Base-by-base conservation (phyloP, 2,329 filamentous ascomycete species). In the Aspergillus amoenus region DNA sequence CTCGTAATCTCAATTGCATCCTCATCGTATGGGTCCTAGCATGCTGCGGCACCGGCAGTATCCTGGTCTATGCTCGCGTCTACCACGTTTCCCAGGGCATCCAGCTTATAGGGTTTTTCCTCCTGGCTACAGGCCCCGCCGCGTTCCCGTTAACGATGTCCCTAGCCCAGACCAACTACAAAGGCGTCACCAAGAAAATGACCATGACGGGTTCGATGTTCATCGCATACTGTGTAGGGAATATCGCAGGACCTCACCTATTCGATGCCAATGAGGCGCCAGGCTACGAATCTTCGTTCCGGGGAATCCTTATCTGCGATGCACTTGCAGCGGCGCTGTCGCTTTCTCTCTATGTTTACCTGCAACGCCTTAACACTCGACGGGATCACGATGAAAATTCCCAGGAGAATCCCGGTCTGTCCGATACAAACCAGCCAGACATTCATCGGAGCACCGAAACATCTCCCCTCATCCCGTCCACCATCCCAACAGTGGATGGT, bases 171-270 rank as follows among this genome's bases (percentile, higher is more conserved):
- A 76, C 80, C 15, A 85, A 85, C 65, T 82, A 79, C 61, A 77
- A 79, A 12, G 83, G 83, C 15, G 80, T 83, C 18, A 84, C 82
- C 32, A 85, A 85, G 74, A 85, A 84, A 69, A 82, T 83, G 77
- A 84, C 82, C 6, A 79, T 84, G 55, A 84, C 81, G 1, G 81
- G 81, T 0, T 63, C 85, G 63, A 68, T 85, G 4, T 84, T 85
- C 60, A 65, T 84, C 9, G 79, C 78, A 3, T 85, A 84, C 62
- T 85, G 82, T 52, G 69, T 76, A 1, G 83, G 83, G 1, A 85
- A 85, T 58, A 83, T 85, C 45, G 73, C 76, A 1, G 82, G 83
- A 0, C 83, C 83, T 2, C 82, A 84, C 44, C 78, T 85, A 62
- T 86, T 85, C 67, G 74, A 72, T 44, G 66, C 76, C 3, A 57